Evolutionary conservation across 2,329 filamentous ascomycete genomes (phyloP), one percentile per base, ranked within the genome.

Genomic region (Neopestalotiopsis sp.): DNA sequence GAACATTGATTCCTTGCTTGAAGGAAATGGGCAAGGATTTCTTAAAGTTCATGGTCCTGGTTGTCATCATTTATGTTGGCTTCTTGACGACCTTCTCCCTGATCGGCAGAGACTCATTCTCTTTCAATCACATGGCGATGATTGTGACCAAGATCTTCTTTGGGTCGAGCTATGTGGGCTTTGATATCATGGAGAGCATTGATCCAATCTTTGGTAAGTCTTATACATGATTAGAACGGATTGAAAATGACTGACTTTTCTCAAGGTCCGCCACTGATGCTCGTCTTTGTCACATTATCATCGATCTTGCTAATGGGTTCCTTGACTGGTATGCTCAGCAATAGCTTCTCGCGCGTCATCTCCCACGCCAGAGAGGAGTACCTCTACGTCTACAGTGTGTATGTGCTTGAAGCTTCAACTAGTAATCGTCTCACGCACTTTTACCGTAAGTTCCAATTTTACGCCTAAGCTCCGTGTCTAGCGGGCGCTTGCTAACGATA

Each of bases 1-100:
- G 94, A 57, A 96, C 92, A 0, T 80, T 96, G 63, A 95, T 98
- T 69, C 95, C 94, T 0, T 97, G 95, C 72, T 85, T 98, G 65
- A 96, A 96, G 78, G 94, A 95, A 78, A 98, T 98, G 95, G 92
- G 92, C 52, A 95, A 95, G 80, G 94, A 97, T 77, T 97, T 97
- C 77, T 69, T 80, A 17, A 92, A 92, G 73, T 93, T 95, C 69
- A 84, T 88, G 81, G 92, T 93, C 1, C 86, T 95, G 32, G 92
- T 97, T 58, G 83, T 94, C 62, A 92, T 97, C 67, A 83, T 97
- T 66, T 97, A 97, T 77, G 82, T 96, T 62, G 94, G 94, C 61
- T 98, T 98, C 80, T 82, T 97, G 42, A 97, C 95, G 0, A 97
- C 94, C 0, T 95, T 95, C 74, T 91, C 91, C 0, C 85, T 95